Base-by-base conservation (phyloP, 2,329 filamentous ascomycete species). In the Diplodia intermedia region DNA sequence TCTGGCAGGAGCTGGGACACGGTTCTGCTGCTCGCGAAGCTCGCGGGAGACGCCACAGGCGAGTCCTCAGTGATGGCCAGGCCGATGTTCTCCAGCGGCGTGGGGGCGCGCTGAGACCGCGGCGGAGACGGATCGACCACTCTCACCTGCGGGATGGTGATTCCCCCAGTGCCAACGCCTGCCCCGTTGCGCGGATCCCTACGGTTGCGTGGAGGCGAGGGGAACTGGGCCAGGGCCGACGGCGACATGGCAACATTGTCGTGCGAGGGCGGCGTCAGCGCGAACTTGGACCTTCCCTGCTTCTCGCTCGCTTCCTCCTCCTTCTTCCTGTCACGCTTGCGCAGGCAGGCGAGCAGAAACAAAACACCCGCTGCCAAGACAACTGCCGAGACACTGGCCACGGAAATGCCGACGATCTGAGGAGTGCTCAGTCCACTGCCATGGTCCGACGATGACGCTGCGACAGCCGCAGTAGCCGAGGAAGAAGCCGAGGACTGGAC, bases 341-440 rank as follows among this genome's bases (percentile, higher is more conserved):
- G 71, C 12, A 79, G 69, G 65, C 75, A 79, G 11, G 79, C 72
- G 66, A 77, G 77, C 38, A 79, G 71, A 40, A 74, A 74, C 74
- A 80, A 77, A n/a, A 78, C 71, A 1, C 77, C 78, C 56, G 78
- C 75, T n/a, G 77, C 76, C 65, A 79, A 70, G 33, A 78, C 73
- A 56, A 80, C 77, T 4, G 77, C 73, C 60, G 78, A 75, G 9
- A 74, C 75, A 9, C 75, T 77, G 40, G 78, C 78, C 49, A 80
- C 75, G 8, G 77, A 73, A 15, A 80, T 72, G 6, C 78, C 78
- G 11, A 75, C 76, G 66, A 80, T 80, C 70, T 80, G 78, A 26
- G 78, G 76, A 23, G 78, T 75, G 20, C 72, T 78, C 74, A 80
- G 76, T 7, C 43, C 60, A 52, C 50, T 52, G 31, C 47, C 67